Evolutionary conservation across 2,329 filamentous ascomycete species (phyloP).

Genomic region (Phialophora tarda): DNA sequence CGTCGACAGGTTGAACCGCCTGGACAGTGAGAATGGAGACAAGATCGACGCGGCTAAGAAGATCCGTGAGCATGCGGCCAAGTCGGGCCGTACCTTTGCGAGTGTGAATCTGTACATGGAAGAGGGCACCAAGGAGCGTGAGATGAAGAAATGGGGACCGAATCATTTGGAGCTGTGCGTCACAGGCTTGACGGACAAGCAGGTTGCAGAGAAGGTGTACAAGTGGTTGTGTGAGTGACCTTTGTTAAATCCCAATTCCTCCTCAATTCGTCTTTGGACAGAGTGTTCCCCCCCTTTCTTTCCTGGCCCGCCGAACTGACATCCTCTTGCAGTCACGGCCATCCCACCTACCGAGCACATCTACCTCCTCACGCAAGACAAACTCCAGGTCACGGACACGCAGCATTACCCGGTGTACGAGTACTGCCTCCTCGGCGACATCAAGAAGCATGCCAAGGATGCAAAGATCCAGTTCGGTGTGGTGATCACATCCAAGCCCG

Average conservation of each 20-base stretch:
- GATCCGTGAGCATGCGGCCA: constrained; percentile 31
- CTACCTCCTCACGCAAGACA: constrained; percentile 33
- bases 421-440: constrained; percentile 36
- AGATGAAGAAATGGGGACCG: constrained; percentile 24
- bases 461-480: constrained; percentile 39
- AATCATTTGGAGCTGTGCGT: constrained; percentile 38
- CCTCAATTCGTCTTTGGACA: not conserved
- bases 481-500: constrained; percentile 30
- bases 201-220: constrained; percentile 33
- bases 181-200: constrained; percentile 16
- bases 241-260: not conserved
- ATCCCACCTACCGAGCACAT: constrained; percentile 35
- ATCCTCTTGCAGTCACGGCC: constrained; percentile 29
- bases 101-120: constrained; percentile 31
- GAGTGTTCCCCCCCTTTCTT: too few species aligned
- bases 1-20: constrained; percentile 19
- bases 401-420: constrained; percentile 32
- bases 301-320: not conserved
- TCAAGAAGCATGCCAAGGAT: constrained; percentile 24
- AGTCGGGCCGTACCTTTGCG: constrained; percentile 34
- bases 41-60: constrained; percentile 27
- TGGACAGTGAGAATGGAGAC: constrained; percentile 18
- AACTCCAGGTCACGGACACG: constrained; percentile 33
- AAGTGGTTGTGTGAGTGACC: constrained; percentile 35
- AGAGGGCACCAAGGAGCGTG: constrained; percentile 9